phyloP scores from a whole-genome alignment of 1,284 basidiomycete genomes.

The Taiwanofungus camphoratus region DNA sequence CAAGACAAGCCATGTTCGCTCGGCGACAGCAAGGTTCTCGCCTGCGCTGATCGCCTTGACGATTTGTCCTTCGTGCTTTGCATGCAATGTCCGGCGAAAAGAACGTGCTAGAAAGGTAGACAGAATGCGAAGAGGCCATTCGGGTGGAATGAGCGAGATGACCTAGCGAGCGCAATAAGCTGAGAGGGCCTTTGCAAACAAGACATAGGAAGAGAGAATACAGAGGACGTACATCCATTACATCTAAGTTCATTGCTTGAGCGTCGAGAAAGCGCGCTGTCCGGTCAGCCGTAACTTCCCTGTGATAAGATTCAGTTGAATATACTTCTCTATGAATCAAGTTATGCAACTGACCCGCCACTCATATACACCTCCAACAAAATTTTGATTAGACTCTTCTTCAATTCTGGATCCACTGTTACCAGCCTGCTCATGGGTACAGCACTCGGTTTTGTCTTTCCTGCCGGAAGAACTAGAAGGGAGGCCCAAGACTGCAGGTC shows the following conservation, averaged over 20 bases:
- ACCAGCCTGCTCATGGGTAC: slow-evolving; percentile 30
- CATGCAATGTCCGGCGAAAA: slow-evolving; percentile 71
- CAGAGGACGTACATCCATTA: slow-evolving; percentile 55
- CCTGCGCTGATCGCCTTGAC: slow-evolving; percentile 65
- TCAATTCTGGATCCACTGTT: slow-evolving; percentile 48
- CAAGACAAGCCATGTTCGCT: slow-evolving; percentile 46
- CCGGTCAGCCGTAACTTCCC: slow-evolving; percentile 42
- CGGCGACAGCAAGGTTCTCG: slow-evolving; percentile 63
- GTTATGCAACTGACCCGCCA: slow-evolving; percentile 46
- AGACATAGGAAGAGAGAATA: too few species aligned
- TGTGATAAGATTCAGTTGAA: slow-evolving; percentile 21
- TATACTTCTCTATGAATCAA: slow-evolving; percentile 1
- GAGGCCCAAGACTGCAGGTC: slow-evolving; percentile 52
- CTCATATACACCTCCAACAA: slow-evolving; percentile 79
- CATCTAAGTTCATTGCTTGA: slow-evolving; percentile 75
- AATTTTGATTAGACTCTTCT: slow-evolving; percentile 58
- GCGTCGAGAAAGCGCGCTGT: slow-evolving; percentile 70
- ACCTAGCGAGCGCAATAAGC: slow-evolving; percentile 38
- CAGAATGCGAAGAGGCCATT: slow-evolving; percentile 70
- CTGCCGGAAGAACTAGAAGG: slow-evolving; percentile 32
- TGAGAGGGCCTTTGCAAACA: too few species aligned
- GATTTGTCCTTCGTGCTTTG: slow-evolving; percentile 62
- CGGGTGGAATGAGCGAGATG: slow-evolving; percentile 61
- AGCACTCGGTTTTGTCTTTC: slow-evolving; percentile 18
- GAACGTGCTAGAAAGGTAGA: slow-evolving; percentile 77